Evolutionary conservation across 164 flowering plant species (phyloP), one percentile per base, ranked within the genome.

Genomic region (Aristolochia californica): DNA sequence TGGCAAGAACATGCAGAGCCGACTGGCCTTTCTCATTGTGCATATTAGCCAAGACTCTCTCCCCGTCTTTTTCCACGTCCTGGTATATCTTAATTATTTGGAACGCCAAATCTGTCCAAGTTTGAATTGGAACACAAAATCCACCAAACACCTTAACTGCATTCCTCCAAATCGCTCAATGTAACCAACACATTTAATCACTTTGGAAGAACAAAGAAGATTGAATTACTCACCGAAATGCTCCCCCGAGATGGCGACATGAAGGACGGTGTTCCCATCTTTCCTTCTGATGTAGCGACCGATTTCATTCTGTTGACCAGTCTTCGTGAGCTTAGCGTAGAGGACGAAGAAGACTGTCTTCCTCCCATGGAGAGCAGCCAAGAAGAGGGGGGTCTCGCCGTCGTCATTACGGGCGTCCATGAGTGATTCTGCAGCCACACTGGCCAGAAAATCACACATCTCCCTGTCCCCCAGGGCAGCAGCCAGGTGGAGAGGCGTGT

Each of bases 1-100:
- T 52, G 1, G 80, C 80, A 16, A 79, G 68, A 17, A 70, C 15
- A 60, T 72, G 78, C 8, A 79, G 80, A 34, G 83, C 72, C 13
- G 80, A 22, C 0, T 43, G 5, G 13, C 83, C 83, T 16, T 21
- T 20, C 64, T 61, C 58, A 27, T 74, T 64, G 8, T 34, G 40
- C 40, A 8, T 34, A 34, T 34, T 34, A 8, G 10, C 40, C 40
- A 34, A 8, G 1, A 34, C 40, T 5, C 10, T 34, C 40, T 34
- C 40, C 40, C 48, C 54, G 9, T 5, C 30, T 52, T 64, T 30
- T 1, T 69, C 69, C 10, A 79, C 67, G 0, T 57, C 56, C 4
- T 7, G 13, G 45, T 70, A 68, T 11, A 51, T 50, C 1, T 48
- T 28, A 22, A 70, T 70, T 50, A 74, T 74, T 5, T 67, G 67